Evolutionary conservation across 176 grass and related monocot species (phyloP).

Genomic region (Oryza longistaminata): DNA sequence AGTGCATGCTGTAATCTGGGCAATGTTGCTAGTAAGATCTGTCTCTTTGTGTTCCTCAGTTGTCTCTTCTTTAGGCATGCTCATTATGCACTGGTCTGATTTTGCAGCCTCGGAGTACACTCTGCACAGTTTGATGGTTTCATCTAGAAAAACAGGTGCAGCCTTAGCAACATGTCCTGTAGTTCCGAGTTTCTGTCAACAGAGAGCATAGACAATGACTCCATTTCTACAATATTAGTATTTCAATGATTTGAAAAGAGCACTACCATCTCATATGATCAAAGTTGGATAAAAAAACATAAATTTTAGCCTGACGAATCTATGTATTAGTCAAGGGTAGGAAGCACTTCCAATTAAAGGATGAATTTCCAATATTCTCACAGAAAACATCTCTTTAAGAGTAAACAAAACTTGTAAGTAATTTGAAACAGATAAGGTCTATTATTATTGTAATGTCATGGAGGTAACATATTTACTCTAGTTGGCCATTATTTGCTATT

Average conservation of each 20-base stretch:
- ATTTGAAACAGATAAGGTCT: neutral
- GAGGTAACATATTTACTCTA: neutral
- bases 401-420: slow-evolving; percentile 10
- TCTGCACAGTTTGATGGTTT: slow-evolving; percentile 67
- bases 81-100: slow-evolving; percentile 34
- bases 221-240: slow-evolving; percentile 26
- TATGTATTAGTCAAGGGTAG: slow-evolving; percentile 13
- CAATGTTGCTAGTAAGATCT: slow-evolving; percentile 40
- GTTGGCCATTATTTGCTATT: neutral
- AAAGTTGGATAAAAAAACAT: neutral
- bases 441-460: neutral
- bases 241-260: slow-evolving; percentile 19
- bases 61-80: slow-evolving; percentile 34
- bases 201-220: slow-evolving; percentile 35
- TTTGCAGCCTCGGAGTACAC: slow-evolving; percentile 60
- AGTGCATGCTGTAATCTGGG: slow-evolving; percentile 52
- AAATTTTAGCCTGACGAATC: neutral
- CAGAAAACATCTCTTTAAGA: neutral
- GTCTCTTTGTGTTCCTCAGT: slow-evolving; percentile 24
- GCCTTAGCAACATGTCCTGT: slow-evolving; percentile 55
- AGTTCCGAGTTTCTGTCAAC: slow-evolving; percentile 59
- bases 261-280: slow-evolving; percentile 15
- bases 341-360: neutral
- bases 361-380: slow-evolving; percentile 10
- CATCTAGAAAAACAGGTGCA: slow-evolving; percentile 75